phyloP scores from a whole-genome alignment of 495 filamentous ascomycete species.

The Friedmanniomyces endolithicus region DNA sequence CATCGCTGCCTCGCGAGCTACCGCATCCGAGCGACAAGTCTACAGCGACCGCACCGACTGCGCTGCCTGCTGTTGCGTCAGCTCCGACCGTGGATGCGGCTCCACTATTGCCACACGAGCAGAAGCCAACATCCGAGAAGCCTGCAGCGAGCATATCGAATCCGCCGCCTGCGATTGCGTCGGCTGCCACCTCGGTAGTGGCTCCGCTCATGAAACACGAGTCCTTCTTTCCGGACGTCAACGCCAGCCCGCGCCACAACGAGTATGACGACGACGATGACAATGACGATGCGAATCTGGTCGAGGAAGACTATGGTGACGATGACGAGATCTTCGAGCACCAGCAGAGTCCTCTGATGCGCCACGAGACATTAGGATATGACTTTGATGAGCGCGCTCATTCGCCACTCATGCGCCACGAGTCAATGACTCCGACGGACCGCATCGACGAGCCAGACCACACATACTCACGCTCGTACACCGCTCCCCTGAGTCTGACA shows the following conservation, averaged over 20 bases:
- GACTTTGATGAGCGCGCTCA: constrained; percentile 2
- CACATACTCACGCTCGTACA: background rate
- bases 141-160: background rate
- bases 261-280: background rate
- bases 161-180: background rate
- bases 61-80: background rate
- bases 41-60: background rate
- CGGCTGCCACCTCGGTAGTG: background rate
- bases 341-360: constrained; percentile 5
- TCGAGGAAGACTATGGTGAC: background rate
- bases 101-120: constrained; percentile 2
- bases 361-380: constrained; percentile 13
- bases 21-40: background rate
- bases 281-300: constrained; percentile 1
- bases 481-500: background rate
- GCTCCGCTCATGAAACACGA: constrained; percentile 14
- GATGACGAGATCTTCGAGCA: background rate
- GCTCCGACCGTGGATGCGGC: background rate
- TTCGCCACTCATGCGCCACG: constrained; percentile 16
- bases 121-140: background rate
- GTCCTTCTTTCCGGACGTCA: background rate
- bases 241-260: background rate
- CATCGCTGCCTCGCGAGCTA: background rate
- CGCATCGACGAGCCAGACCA: constrained; percentile 6
- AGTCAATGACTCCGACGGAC: constrained; percentile 2